Conservation (phyloP, 352 stramenopile species). For the Pythium vanterpoolii region DNA sequence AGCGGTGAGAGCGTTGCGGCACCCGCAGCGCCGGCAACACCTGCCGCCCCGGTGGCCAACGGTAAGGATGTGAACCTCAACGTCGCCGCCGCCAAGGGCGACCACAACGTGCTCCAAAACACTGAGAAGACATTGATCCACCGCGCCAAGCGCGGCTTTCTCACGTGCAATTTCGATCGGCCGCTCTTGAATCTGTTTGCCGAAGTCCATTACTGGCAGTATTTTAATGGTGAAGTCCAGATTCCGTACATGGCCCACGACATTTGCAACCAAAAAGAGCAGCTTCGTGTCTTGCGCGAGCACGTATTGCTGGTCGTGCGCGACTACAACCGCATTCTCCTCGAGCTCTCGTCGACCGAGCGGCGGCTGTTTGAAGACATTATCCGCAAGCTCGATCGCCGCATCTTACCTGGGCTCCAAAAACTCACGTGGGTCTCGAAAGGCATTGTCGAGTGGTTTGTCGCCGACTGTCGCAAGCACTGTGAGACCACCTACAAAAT, state of each 20-base stretch:
- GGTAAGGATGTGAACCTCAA: conserved; percentile 36
- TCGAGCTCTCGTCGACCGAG: conserved; percentile 89
- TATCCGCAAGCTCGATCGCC: conserved; percentile 91
- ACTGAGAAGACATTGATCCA: conserved; percentile 81
- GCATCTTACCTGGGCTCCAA: conserved; percentile 89
- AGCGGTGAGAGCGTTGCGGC: conserved; percentile 29
- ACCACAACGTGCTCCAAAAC: conserved; percentile 68
- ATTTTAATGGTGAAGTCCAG: conserved; percentile 90
- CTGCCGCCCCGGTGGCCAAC: neutral
- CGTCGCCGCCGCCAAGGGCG: conserved; percentile 24
- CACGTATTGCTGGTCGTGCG: conserved; percentile 94
- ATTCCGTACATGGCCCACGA: conserved; percentile 95
- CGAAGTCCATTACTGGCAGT: conserved; percentile 91
- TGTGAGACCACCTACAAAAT: conserved; percentile 88
- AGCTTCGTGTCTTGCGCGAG: conserved; percentile 89
- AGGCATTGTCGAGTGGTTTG: conserved; percentile 91
- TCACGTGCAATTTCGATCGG: conserved; percentile 95
- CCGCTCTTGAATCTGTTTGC: conserved; percentile 91
- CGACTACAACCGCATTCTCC: conserved; percentile 94
- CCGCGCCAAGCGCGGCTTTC: conserved; percentile 75
- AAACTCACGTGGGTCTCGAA: conserved; percentile 93
- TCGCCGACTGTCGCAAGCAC: conserved; percentile 88
- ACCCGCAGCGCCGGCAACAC: neutral
- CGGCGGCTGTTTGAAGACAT: conserved; percentile 93
- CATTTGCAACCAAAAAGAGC: conserved; percentile 93